Evolutionary conservation across 2,329 filamentous ascomycete genomes (phyloP).

Genomic region (Fusarium odoratissimum): DNA sequence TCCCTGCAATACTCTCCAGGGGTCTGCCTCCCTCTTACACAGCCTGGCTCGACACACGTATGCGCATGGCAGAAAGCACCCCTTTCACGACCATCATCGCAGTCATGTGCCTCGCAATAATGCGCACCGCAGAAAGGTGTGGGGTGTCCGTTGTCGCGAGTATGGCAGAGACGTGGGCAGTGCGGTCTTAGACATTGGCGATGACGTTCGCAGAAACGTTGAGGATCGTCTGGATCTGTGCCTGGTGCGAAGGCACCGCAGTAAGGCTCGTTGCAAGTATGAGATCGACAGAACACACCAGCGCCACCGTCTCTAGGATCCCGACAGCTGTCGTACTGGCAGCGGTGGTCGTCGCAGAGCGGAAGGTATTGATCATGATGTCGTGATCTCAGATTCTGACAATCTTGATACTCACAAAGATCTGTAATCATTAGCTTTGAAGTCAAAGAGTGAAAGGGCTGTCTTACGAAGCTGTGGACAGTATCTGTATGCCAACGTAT

Average conservation of each 20-base stretch:
- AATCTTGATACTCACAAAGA: conserved; percentile 43
- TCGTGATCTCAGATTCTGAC: conserved; percentile 37
- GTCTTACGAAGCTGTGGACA: conserved; percentile 44
- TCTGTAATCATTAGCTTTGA: conserved; percentile 36
- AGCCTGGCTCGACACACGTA: conserved; percentile 44
- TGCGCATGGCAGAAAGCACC: conserved; percentile 43
- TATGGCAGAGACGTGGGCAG: conserved; percentile 44
- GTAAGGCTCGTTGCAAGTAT: conserved; percentile 45
- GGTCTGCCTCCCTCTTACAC: conserved; percentile 29
- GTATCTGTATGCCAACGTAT: conserved; percentile 26
- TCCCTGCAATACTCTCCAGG: conserved; percentile 39
- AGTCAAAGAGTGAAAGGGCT: not conserved
- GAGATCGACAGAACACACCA: conserved; percentile 40
- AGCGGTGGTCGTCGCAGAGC: conserved; percentile 48
- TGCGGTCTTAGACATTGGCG: conserved; percentile 39
- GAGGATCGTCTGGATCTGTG: conserved; percentile 23
- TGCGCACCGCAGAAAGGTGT: conserved; percentile 46
- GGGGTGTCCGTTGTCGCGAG: conserved; percentile 41
- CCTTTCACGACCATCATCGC: conserved; percentile 38
- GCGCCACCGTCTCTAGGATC: conserved; percentile 24
- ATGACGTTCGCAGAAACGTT: conserved; percentile 47
- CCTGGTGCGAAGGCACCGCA: conserved; percentile 42
- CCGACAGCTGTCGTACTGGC: conserved; percentile 39
- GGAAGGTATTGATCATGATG: conserved; percentile 33
- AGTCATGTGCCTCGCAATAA: conserved; percentile 45